Evolutionary conservation across 129 eudicot genomes (phyloP).

Genomic region (Deinandra increscens): DNA sequence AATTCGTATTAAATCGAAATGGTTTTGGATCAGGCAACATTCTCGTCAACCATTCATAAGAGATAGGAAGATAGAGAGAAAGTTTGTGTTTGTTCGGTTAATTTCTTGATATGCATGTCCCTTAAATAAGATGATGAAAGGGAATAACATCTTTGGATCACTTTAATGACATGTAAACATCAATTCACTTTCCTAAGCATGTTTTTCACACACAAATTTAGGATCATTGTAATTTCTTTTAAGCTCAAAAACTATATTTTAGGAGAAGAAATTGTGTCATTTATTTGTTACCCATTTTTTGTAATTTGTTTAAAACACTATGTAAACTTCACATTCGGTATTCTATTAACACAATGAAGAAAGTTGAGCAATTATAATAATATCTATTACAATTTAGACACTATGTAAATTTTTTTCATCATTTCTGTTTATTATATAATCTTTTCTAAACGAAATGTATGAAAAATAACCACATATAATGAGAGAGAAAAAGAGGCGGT

Average conservation of each 20-base stretch:
- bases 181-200: constrained; percentile 40
- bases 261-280: not conserved
- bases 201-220: constrained; percentile 38
- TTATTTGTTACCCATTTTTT: not conserved
- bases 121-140: constrained; percentile 43
- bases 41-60: constrained; percentile 52
- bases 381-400: too few relatives aligned
- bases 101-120: constrained; percentile 38
- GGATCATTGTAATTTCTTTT: constrained; percentile 8
- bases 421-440: too few relatives aligned
- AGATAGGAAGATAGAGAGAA: constrained; percentile 11
- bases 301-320: not conserved
- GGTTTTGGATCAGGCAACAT: constrained; percentile 77
- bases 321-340: not conserved
- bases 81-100: constrained; percentile 5
- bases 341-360: not conserved
- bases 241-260: constrained; percentile 1
- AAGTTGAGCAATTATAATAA: too few relatives aligned
- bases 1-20: constrained; percentile 16
- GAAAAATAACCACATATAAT: too few relatives aligned
- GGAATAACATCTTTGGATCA: constrained; percentile 25
- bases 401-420: too few relatives aligned
- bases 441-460: too few relatives aligned
- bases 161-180: constrained; percentile 22
- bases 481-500: too few relatives aligned